Evolutionary conservation across 805 yeast species (phyloP).

Genomic region (Wickerhamomyces mucosus): DNA sequence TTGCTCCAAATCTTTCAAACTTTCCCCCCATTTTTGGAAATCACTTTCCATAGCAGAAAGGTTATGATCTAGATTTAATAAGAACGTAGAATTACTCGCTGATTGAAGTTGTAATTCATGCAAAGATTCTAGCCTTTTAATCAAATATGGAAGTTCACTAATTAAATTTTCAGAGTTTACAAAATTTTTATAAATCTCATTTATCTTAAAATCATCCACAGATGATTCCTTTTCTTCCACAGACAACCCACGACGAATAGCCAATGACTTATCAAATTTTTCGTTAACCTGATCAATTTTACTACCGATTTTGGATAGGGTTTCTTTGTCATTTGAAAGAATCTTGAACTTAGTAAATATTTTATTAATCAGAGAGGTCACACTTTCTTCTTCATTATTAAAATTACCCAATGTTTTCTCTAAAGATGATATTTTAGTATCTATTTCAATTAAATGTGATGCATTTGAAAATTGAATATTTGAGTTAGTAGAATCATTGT

Average conservation of each 20-base stretch:
- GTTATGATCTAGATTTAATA: slow-evolving; percentile 12
- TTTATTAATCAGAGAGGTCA: slow-evolving; percentile 21
- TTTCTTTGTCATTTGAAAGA: slow-evolving; percentile 17
- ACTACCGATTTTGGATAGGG: slow-evolving; percentile 12
- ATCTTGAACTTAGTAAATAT: slow-evolving; percentile 21
- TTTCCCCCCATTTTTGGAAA: slow-evolving; percentile 19
- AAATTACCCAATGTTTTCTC: slow-evolving; percentile 17
- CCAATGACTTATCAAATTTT: slow-evolving; percentile 20
- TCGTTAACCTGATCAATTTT: slow-evolving; percentile 18
- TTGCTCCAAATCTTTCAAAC: slow-evolving; percentile 13
- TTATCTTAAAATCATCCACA: slow-evolving; percentile 16
- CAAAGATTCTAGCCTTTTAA: slow-evolving; percentile 20
- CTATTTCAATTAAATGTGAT: slow-evolving; percentile 5
- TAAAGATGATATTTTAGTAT: slow-evolving; percentile 7
- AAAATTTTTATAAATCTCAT: slow-evolving; percentile 17
- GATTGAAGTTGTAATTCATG: slow-evolving; percentile 16
- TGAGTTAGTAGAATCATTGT: neutral
- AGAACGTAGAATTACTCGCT: slow-evolving; percentile 9
- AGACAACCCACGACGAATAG: slow-evolving; percentile 16
- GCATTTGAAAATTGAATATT: no score
- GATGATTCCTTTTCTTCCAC: no score
- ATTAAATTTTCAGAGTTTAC: slow-evolving; percentile 10
- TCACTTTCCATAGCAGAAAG: slow-evolving; percentile 16
- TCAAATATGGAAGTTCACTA: slow-evolving; percentile 18
- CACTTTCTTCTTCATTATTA: no score